Percentiles rank a stretch among this genome's conserved stretches.
Conservation (phyloP, 441 rosid genomes). For the Kokia cookei region DNA sequence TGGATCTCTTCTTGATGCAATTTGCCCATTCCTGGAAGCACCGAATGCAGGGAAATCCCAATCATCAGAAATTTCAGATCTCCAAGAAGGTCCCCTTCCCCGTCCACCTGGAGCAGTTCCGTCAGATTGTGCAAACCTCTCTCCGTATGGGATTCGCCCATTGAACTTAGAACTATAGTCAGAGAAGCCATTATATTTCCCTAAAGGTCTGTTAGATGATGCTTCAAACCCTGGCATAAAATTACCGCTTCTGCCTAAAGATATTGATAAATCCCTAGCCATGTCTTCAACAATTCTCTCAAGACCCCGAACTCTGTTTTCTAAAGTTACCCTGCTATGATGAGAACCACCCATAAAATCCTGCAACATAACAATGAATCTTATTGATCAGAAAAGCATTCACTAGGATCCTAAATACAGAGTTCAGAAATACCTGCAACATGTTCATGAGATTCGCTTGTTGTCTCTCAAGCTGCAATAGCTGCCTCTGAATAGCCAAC, state of each 20-base stretch:
- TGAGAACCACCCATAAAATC: slow-evolving; percentile 99
- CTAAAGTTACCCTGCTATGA: slow-evolving; percentile 86
- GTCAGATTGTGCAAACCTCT: slow-evolving; percentile 70
- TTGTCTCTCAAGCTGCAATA: slow-evolving; percentile 88
- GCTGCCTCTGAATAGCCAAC: slow-evolving; percentile 96
- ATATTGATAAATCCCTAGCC: slow-evolving; percentile 83
- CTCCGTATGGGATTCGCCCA: slow-evolving; percentile 62
- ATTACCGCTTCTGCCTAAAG: slow-evolving; percentile 75
- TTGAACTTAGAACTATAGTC: slow-evolving; percentile 64
- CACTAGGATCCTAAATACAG: not conserved
- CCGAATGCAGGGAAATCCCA: slow-evolving; percentile 68
- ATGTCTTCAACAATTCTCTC: slow-evolving; percentile 95
- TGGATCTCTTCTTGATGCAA: slow-evolving; percentile 54
- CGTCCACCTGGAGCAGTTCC: slow-evolving; percentile 48
- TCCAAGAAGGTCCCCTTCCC: slow-evolving; percentile 78
- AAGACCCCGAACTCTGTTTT: slow-evolving; percentile 92
- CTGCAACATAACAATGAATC: slow-evolving; percentile 33
- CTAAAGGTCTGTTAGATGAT: slow-evolving; percentile 42
- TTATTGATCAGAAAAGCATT: slow-evolving; percentile 5
- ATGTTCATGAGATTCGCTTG: slow-evolving; percentile 90
- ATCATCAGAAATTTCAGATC: slow-evolving; percentile 64
- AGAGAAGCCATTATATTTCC: slow-evolving; percentile 68
- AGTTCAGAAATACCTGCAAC: slow-evolving; percentile 68
- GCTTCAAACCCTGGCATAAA: slow-evolving; percentile 62
- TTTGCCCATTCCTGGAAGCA: slow-evolving; percentile 70